These are phyloP conservation scores for Pholiota conissans DNA, from an alignment of 768 basidiomycete genomes.

Conservation along the genomic window DNA sequence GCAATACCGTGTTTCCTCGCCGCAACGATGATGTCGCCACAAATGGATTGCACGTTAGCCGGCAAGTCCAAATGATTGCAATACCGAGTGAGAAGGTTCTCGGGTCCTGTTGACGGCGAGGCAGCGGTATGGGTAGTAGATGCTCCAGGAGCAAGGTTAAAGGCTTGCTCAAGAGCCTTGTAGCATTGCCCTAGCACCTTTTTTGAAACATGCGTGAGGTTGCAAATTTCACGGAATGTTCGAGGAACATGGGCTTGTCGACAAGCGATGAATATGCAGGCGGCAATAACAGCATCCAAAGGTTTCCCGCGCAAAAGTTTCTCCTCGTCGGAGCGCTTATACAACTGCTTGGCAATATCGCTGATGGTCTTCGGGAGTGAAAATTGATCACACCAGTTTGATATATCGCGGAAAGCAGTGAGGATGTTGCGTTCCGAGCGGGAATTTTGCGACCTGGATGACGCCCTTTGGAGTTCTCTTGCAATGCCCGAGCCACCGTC, in stretches of 20 bases:
- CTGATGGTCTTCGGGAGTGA: conserved; percentile 90
- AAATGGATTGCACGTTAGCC: conserved; percentile 78
- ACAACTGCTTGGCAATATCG: conserved; percentile 96
- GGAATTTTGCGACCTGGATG: conserved; percentile 74
- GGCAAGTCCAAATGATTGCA: conserved; percentile 91
- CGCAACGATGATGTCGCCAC: conserved; percentile 77
- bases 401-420: conserved; percentile 88
- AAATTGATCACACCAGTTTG: conserved; percentile 94
- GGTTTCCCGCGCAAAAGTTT: conserved; percentile 90
- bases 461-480: conserved; percentile 89
- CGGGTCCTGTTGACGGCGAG: conserved; percentile 65
- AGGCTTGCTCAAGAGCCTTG: conserved; percentile 84
- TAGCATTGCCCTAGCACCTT: conserved; percentile 94
- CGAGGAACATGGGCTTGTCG: conserved; percentile 93
- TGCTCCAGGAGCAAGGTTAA: conserved; percentile 85
- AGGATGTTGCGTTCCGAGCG: conserved; percentile 85
- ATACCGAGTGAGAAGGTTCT: conserved; percentile 88
- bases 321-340: conserved; percentile 96
- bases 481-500: conserved; percentile 95
- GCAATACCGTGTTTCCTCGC: conserved; percentile 86
- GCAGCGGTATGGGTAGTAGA: conserved; percentile 49
- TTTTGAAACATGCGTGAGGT: conserved; percentile 91
- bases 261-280: conserved; percentile 97
- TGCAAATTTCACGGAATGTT: conserved; percentile 95
- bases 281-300: conserved; percentile 91